These are phyloP conservation scores for Irpex lacteus DNA, from an alignment of 1,284 basidiomycete species.

Conservation along the genomic window DNA sequence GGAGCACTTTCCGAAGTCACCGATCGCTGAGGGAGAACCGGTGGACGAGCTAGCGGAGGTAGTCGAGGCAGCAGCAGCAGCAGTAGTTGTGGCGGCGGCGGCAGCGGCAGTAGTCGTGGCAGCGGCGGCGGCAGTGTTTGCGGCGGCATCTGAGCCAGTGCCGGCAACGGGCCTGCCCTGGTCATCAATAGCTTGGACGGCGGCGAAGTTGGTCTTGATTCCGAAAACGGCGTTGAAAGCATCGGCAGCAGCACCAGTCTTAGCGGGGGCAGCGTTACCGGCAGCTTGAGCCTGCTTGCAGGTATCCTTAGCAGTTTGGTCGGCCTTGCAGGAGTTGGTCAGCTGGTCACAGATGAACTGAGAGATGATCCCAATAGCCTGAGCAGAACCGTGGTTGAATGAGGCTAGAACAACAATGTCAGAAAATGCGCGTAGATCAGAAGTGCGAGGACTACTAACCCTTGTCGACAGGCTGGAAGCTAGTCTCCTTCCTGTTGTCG, in stretches of 20 bases:
- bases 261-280: slow-evolving; percentile 36
- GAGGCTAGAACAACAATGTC: slow-evolving; percentile 29
- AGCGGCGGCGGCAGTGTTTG: slow-evolving; percentile 20
- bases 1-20: slow-evolving; percentile 52
- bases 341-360: slow-evolving; percentile 55
- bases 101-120: slow-evolving; percentile 19
- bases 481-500: slow-evolving; percentile 55
- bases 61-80: neutral
- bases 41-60: slow-evolving; percentile 11
- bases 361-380: slow-evolving; percentile 53
- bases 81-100: slow-evolving; percentile 2
- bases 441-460: slow-evolving; percentile 25
- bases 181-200: slow-evolving; percentile 23
- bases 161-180: slow-evolving; percentile 21
- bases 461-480: slow-evolving; percentile 46
- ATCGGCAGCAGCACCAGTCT: slow-evolving; percentile 55
- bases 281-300: slow-evolving; percentile 44
- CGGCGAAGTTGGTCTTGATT: slow-evolving; percentile 28
- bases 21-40: slow-evolving; percentile 28
- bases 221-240: slow-evolving; percentile 34
- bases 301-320: slow-evolving; percentile 47
- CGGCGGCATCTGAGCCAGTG: slow-evolving; percentile 22
- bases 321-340: slow-evolving; percentile 48
- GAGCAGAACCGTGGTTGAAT: slow-evolving; percentile 50
- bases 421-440: neutral